Base-by-base conservation (phyloP, 2,329 filamentous ascomycete species). In the Talaromyces sp. region DNA sequence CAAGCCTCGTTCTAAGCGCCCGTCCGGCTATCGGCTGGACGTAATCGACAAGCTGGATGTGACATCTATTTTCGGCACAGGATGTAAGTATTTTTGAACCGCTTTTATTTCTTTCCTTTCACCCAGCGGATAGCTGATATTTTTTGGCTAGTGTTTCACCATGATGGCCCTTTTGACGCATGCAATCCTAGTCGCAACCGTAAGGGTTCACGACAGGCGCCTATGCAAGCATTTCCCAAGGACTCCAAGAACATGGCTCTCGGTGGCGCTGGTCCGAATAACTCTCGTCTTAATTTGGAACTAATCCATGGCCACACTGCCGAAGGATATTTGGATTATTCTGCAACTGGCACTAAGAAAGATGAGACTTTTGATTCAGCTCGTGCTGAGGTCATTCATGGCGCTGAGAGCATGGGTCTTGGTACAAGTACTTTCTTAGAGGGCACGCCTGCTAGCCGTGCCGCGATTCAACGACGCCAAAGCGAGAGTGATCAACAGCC, bases 1-100 rank as follows among this genome's bases (percentile, higher is more conserved):
- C 70, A 74, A 80, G 65, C 69, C 65, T 22, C 66, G 78, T 69
- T 74, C 63, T 25, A 61, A 70, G 19, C 73, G 73, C 59, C 73
- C 73, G 56, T 73, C 72, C 59, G 71, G 71, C 51, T 70, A 75
- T 53, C 68, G 70, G 56, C 73, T 97, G 63, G 94, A 99, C 71
- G 83, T 97, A 46, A 97, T 99, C 67, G 94, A 99, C 77, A 93
- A 97, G 72, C 80, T 99, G 63, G 94, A 97, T 77, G 92, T 94
- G 62, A 97, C 92, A 4, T 92, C 92, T 72, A 95, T 97, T 65
- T 97, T 96, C 70, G 93, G 94, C 58, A 90, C 89, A 67, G 92
- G 93, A 75, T 79, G 91, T 95, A 80, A 77, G 89, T 85, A 21
- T n/a, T 33, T 35, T 41, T 25, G 17, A 25, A 25, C 19, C 31